Evolutionary conservation across 257 asterid genomes (phyloP).

Genomic region (Salvia splendens): DNA sequence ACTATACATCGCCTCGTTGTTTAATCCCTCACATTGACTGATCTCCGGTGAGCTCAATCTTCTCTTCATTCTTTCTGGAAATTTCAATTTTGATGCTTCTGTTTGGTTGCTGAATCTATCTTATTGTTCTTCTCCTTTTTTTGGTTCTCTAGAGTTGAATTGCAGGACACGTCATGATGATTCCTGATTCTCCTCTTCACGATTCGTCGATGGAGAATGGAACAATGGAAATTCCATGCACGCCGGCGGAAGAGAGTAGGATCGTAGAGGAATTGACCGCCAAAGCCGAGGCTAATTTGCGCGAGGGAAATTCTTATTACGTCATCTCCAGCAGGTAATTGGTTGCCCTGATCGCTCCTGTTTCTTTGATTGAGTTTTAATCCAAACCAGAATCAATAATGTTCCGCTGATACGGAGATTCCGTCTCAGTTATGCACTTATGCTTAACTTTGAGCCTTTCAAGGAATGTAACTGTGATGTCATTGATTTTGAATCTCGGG

Average conservation of each 20-base stretch:
- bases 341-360: conserved; percentile 6
- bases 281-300: conserved; percentile 74
- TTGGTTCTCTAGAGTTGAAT: conserved; percentile 20
- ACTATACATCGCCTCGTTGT: background rate
- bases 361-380: background rate
- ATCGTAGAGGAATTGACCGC: conserved; percentile 59
- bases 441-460: no score
- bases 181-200: conserved; percentile 63
- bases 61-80: background rate
- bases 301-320: conserved; percentile 70
- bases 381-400: no score
- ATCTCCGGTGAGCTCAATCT: conserved; percentile 38
- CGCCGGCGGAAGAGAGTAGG: conserved; percentile 80
- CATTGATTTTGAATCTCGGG: no score
- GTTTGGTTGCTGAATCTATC: background rate
- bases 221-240: conserved; percentile 76
- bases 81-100: background rate
- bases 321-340: conserved; percentile 66
- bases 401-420: no score
- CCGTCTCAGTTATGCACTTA: no score
- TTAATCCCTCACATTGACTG: conserved; percentile 20
- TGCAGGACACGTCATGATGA: conserved; percentile 64
- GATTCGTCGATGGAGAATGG: conserved; percentile 63
- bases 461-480: no score
- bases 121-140: background rate